A percentile compares a stretch with the other conserved stretches of the same genome.
phyloP scores from a whole-genome alignment of 768 basidiomycete species.

The Amanita exitialis region DNA sequence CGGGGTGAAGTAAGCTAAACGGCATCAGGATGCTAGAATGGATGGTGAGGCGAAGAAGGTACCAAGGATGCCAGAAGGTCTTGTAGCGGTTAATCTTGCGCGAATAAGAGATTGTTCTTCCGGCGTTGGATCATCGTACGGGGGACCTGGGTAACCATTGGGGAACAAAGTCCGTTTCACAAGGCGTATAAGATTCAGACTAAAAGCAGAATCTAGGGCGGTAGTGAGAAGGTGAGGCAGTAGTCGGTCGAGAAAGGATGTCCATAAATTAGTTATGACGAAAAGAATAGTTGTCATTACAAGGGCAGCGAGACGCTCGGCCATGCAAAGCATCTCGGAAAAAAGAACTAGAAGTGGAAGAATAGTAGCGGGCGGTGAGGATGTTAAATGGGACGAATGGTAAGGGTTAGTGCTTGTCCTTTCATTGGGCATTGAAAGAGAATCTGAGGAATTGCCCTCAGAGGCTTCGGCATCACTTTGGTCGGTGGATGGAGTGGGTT shows the following conservation, averaged over 20 bases:
- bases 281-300: constrained; percentile 34
- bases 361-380: constrained; percentile 10
- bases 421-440: not conserved
- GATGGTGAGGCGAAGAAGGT: constrained; percentile 7
- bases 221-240: constrained; percentile 58
- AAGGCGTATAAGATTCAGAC: constrained; percentile 42
- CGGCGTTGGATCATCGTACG: constrained; percentile 61
- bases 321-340: constrained; percentile 37
- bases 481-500: constrained; percentile 5
- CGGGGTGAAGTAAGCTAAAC: constrained; percentile 31
- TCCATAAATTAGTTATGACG: constrained; percentile 36
- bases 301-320: constrained; percentile 37
- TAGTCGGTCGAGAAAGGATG: constrained; percentile 58
- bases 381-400: not conserved
- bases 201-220: constrained; percentile 37
- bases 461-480: not conserved
- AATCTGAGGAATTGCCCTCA: not conserved
- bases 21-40: not conserved
- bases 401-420: not conserved
- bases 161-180: constrained; percentile 77
- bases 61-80: constrained; percentile 26
- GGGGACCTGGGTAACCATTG: constrained; percentile 73
- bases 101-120: constrained; percentile 66
- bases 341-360: constrained; percentile 34
- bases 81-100: constrained; percentile 28